These are phyloP conservation scores for Adansonia rubrostipa DNA, from an alignment of 441 rosid genomes.

Conservation along the genomic window DNA sequence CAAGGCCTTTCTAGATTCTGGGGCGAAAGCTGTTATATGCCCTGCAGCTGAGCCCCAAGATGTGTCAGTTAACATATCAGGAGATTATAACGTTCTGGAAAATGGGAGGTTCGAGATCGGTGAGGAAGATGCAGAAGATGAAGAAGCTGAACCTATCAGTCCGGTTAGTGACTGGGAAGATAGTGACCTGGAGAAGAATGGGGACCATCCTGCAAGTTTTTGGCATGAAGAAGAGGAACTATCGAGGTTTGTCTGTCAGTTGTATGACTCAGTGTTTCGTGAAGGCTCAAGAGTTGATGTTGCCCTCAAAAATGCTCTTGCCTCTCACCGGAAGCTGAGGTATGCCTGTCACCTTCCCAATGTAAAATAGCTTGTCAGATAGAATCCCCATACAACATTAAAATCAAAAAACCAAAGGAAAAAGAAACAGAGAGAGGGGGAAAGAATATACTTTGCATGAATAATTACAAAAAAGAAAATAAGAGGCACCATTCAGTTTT, in stretches of 20 bases:
- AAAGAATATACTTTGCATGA: conserved; percentile 19
- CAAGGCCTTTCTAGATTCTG: conserved; percentile 87
- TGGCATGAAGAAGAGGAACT: conserved; percentile 85
- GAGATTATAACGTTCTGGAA: conserved; percentile 55
- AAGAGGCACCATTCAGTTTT: conserved; percentile 42
- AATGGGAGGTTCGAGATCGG: conserved; percentile 90
- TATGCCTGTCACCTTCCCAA: conserved; percentile 82
- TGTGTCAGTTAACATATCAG: conserved; percentile 56
- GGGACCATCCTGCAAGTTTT: conserved; percentile 42
- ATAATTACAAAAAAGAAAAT: conserved; percentile 16
- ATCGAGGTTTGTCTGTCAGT: conserved; percentile 67
- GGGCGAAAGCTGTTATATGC: conserved; percentile 87
- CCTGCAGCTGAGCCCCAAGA: conserved; percentile 77
- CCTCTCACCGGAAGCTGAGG: conserved; percentile 65
- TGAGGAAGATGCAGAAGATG: conserved; percentile 76
- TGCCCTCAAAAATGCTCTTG: conserved; percentile 71
- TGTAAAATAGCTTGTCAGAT: conserved; percentile 39
- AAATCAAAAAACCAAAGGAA: background rate
- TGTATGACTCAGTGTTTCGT: conserved; percentile 68
- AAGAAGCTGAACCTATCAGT: conserved; percentile 59
- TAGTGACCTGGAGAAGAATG: conserved; percentile 66
- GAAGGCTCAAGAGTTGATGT: conserved; percentile 71
- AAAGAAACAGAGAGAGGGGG: background rate
- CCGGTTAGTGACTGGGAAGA: conserved; percentile 96
- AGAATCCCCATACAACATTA: conserved; percentile 11